Evolutionary conservation across 257 asterid genomes (phyloP), one percentile per base, ranked within the genome.

Genomic region (Hygrophila difformis): DNA sequence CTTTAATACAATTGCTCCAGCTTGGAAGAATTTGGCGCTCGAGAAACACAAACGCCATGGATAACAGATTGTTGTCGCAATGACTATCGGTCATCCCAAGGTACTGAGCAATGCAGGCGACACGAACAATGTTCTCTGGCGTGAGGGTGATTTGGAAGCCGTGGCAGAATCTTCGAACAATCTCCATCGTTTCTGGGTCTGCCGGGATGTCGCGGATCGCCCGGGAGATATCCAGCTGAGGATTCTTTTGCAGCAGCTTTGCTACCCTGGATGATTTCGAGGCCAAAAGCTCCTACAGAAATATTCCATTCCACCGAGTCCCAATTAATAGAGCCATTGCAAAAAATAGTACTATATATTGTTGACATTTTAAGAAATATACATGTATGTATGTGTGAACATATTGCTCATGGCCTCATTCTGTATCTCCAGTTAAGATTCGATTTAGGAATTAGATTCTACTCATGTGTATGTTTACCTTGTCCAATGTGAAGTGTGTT

Each of bases 71-170:
- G 53, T 75, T 68, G 1, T 59, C 44, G 63, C 72, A 59, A 22
- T 82, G 84, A 3, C 22, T 45, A 5, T 85, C 96, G 0, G 88
- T 75, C 98, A 89, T 89, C 6, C 69, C 92, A 0, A 89, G 89
- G 69, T 72, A 67, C 18, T 82, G 53, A 13, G 98, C 83, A 1
- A 77, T 51, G 36, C 87, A 75, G 11, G 76, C 69, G 0, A 89
- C 72, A 2, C 63, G 76, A 11, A 79, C 60, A 0, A 70, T 75
- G 52, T 89, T 85, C 29, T 82, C 79, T 1, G 82, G 19, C 1
- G 86, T 60, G 3, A 89, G 63, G 29, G 34, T 52, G 56, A 77
- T 23, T 4, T 70, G 70, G 15, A 22, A 82, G 39, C 96, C 96
- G 37, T 82, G 82, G 59, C 96, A 89, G 75, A 85, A 89, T 51